Percentiles rank a stretch among this genome's conserved stretches.
Evolutionary conservation across 2,329 filamentous ascomycete species (phyloP).

Genomic region (Plenodomus biglobosus): DNA sequence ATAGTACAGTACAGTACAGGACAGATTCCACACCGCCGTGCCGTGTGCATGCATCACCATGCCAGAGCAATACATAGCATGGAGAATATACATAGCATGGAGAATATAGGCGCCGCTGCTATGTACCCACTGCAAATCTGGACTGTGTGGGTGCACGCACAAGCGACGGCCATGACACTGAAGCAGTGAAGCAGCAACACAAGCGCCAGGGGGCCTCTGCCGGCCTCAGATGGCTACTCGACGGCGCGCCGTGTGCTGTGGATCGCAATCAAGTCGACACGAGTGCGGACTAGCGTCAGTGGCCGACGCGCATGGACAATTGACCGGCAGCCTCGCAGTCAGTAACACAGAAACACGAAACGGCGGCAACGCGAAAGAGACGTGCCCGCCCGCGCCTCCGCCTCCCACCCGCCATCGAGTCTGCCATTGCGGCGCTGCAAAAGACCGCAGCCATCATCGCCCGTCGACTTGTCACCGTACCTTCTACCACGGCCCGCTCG

Average conservation of each 20-base stretch:
- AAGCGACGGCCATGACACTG: no score
- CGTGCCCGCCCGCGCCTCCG: slow-evolving; percentile 2
- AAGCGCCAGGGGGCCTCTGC: neutral
- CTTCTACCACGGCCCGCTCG: neutral
- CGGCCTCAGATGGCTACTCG: neutral
- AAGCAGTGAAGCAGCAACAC: neutral
- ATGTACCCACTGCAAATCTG: no score
- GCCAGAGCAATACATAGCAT: neutral
- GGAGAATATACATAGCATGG: neutral
- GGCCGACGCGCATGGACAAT: neutral
- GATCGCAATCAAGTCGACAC: neutral
- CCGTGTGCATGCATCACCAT: no score
- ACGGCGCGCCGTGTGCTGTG: neutral
- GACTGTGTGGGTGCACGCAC: no score
- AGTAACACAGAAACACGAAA: slow-evolving; percentile 10
- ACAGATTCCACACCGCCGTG: no score
- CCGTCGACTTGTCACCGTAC: no score
- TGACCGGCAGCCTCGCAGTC: slow-evolving; percentile 1
- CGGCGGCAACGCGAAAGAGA: slow-evolving; percentile 4
- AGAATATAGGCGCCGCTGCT: no score
- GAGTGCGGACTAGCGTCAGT: neutral
- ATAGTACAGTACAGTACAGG: no score
- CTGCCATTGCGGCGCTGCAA: neutral
- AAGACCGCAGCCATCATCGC: no score
- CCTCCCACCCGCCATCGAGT: slow-evolving; percentile 8